These are phyloP conservation scores for Trichoderma pleuroti DNA, from an alignment of 2,329 filamentous ascomycete species.

Conservation along the genomic window DNA sequence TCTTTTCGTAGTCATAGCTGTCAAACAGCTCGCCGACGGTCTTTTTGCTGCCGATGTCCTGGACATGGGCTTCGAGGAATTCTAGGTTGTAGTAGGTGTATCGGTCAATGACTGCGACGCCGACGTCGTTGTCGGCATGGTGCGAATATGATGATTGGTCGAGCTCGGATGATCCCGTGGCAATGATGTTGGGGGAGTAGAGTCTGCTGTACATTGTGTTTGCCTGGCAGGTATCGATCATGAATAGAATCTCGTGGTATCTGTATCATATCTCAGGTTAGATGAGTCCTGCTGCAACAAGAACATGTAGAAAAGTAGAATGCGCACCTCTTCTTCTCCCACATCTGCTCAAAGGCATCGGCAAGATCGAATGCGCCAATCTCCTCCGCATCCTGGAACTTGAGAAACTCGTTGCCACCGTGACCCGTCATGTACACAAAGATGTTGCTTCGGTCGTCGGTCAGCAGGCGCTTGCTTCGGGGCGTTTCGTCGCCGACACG, in stretches of 20 bases:
- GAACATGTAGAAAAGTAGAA: background rate
- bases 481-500: slow-evolving; percentile 93
- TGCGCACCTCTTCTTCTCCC: slow-evolving; percentile 90
- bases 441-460: slow-evolving; percentile 94
- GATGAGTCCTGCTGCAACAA: background rate
- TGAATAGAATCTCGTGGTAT: slow-evolving; percentile 97
- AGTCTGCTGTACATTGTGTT: slow-evolving; percentile 99
- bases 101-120: slow-evolving; percentile 95
- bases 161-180: slow-evolving; percentile 92
- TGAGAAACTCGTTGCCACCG: slow-evolving; percentile 94
- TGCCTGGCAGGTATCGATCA: slow-evolving; percentile 99
- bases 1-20: slow-evolving; percentile 91
- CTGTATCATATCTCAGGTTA: slow-evolving; percentile 36
- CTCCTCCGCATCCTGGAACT: slow-evolving; percentile 97
- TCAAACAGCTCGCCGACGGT: slow-evolving; percentile 93
- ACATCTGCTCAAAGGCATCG: slow-evolving; percentile 98
- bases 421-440: slow-evolving; percentile 99
- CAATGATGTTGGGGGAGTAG: slow-evolving; percentile 97
- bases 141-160: slow-evolving; percentile 97
- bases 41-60: slow-evolving; percentile 79
- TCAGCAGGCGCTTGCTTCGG: slow-evolving; percentile 86
- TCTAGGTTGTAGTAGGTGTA: slow-evolving; percentile 99
- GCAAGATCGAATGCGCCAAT: slow-evolving; percentile 95
- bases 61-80: slow-evolving; percentile 87
- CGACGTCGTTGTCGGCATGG: slow-evolving; percentile 96